Evolutionary conservation across 495 filamentous ascomycete genomes (phyloP).

Genomic region (Penicillium roqueforti): DNA sequence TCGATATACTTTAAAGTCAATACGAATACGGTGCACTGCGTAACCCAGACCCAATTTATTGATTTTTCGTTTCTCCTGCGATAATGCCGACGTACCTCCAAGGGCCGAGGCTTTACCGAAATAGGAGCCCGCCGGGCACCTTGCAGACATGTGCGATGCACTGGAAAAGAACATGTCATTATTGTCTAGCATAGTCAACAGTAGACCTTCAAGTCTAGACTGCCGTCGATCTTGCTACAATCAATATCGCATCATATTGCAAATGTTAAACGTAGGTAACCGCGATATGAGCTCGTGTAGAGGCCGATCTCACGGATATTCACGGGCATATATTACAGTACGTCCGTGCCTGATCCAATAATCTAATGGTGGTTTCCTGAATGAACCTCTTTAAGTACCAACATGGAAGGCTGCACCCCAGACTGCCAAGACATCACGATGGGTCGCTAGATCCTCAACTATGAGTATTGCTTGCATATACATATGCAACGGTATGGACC

Average conservation of each 20-base stretch:
- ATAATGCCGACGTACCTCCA: background rate
- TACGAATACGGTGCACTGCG: background rate
- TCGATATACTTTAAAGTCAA: background rate
- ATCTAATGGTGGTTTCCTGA: too few relatives aligned
- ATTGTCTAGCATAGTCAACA: background rate
- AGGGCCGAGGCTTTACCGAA: background rate
- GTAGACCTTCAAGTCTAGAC: background rate
- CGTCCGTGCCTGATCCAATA: background rate
- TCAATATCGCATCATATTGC: background rate
- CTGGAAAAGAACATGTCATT: too few relatives aligned
- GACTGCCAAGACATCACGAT: constrained; percentile 7
- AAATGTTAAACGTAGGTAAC: background rate
- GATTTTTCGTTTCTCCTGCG: background rate
- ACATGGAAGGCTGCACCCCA: constrained; percentile 8
- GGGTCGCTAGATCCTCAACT: constrained; percentile 1
- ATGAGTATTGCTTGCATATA: constrained; percentile 2
- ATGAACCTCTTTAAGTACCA: too few relatives aligned
- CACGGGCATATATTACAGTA: background rate
- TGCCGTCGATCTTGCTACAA: background rate
- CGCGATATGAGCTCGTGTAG: background rate
- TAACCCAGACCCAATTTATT: background rate
- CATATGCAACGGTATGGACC: constrained; percentile 1
- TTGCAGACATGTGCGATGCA: background rate
- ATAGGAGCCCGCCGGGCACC: background rate
- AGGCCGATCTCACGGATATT: background rate